Conservation (phyloP, 257 asterid species). For the Parsonsia alboflavescens region DNA sequence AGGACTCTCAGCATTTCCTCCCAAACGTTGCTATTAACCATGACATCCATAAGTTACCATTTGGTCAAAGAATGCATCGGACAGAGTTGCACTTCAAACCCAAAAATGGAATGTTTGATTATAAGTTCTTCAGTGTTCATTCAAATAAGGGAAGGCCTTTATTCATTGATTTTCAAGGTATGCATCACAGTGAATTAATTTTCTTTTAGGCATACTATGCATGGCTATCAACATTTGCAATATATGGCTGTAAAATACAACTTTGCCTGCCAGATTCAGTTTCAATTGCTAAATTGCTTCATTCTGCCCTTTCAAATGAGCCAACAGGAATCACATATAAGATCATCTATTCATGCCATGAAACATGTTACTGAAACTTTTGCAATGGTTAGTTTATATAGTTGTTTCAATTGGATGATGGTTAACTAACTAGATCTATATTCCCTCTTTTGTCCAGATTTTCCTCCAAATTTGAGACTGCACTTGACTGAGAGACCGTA, state of each 20-base stretch:
- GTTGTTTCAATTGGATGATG: slow-evolving; percentile 2
- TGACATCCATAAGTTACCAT: slow-evolving; percentile 31
- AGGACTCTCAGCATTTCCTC: slow-evolving; percentile 44
- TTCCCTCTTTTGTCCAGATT: slow-evolving; percentile 35
- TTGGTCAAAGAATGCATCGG: slow-evolving; percentile 29
- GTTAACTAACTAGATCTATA: slow-evolving; percentile 3
- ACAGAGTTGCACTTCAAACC: slow-evolving; percentile 44
- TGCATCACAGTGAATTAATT: slow-evolving; percentile 5
- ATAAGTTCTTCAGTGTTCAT: slow-evolving; percentile 27
- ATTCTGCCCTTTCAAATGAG: background rate
- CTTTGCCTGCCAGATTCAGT: background rate
- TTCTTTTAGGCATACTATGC: background rate
- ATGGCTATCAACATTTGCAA: background rate
- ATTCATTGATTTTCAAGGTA: slow-evolving; percentile 55
- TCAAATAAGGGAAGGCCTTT: slow-evolving; percentile 30
- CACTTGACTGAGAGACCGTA: slow-evolving; percentile 57
- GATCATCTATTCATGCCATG: background rate
- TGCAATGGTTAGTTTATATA: slow-evolving; percentile 7
- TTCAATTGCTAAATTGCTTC: background rate
- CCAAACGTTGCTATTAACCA: slow-evolving; percentile 39
- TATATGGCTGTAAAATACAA: background rate
- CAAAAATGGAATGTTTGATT: slow-evolving; percentile 27
- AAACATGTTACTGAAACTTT: background rate
- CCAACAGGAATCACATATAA: background rate
- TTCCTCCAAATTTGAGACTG: slow-evolving; percentile 31